Evolutionary conservation across 345 rosid genomes (phyloP).

Genomic region (Dimocarpus longan): DNA sequence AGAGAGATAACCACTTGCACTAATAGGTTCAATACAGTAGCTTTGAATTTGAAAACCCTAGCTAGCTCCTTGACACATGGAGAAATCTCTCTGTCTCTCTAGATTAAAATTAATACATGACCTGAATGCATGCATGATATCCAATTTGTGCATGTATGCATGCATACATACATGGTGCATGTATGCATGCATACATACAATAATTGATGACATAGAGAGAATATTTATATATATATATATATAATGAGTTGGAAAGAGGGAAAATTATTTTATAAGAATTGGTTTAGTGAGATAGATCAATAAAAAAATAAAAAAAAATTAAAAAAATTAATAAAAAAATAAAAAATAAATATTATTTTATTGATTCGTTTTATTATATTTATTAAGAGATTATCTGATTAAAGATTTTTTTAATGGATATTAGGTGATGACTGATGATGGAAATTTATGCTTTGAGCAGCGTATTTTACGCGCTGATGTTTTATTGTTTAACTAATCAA

Average conservation of each 20-base stretch:
- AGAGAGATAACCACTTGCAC: constrained; percentile 10
- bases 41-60: constrained; percentile 28
- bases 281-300: too few relatives aligned
- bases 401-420: background rate
- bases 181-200: too few relatives aligned
- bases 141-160: background rate
- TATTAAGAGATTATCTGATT: too few relatives aligned
- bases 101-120: background rate
- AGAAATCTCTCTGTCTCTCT: constrained; percentile 16
- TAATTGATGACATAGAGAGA: too few relatives aligned
- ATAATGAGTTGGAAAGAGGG: background rate
- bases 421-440: background rate
- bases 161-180: constrained; percentile 6
- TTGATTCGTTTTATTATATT: too few relatives aligned
- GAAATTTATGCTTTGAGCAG: background rate
- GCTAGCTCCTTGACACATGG: constrained; percentile 30
- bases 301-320: too few relatives aligned
- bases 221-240: background rate
- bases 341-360: too few relatives aligned
- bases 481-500: background rate
- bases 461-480: constrained; percentile 6
- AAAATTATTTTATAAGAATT: too few relatives aligned
- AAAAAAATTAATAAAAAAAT: too few relatives aligned
- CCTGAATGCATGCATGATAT: constrained; percentile 18
- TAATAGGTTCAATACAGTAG: background rate